Conservation (phyloP, 345 rosid genomes). For the Camelina sativa region DNA sequence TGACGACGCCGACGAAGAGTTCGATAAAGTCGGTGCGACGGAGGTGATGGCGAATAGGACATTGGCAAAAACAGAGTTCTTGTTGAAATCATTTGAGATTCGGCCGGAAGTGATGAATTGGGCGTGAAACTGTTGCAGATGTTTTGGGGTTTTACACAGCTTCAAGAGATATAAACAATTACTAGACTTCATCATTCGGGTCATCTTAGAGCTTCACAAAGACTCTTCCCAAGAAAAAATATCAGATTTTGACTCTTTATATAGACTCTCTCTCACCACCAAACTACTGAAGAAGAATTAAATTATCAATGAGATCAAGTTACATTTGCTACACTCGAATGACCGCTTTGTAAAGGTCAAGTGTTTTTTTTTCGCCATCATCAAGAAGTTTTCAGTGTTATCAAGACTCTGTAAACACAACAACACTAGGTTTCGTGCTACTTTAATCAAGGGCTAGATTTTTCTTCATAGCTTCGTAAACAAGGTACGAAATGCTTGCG, state of each 20-base stretch:
- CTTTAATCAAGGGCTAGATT: slow-evolving; percentile 61
- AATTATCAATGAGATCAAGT: slow-evolving; percentile 2
- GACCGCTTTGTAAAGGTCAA: background rate
- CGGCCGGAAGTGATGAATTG: slow-evolving; percentile 37
- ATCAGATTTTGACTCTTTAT: background rate
- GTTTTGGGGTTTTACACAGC: slow-evolving; percentile 38
- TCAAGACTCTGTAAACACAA: background rate
- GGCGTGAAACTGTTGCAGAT: slow-evolving; percentile 44
- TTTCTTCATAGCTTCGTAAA: slow-evolving; percentile 92
- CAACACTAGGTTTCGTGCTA: background rate
- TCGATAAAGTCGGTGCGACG: slow-evolving; percentile 28
- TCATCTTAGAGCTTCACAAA: slow-evolving; percentile 5
- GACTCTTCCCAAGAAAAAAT: background rate
- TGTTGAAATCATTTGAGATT: slow-evolving; percentile 8
- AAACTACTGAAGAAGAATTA: slow-evolving; percentile 19
- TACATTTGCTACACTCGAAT: slow-evolving; percentile 10
- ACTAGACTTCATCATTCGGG: slow-evolving; percentile 23
- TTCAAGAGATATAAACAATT: slow-evolving; percentile 32
- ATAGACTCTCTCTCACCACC: background rate
- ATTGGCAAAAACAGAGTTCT: slow-evolving; percentile 40
- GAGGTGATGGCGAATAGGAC: slow-evolving; percentile 54
- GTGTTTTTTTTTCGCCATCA: slow-evolving; percentile 28
- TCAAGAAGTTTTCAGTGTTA: slow-evolving; percentile 12
- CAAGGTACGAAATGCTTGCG: slow-evolving; percentile 59
- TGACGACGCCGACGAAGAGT: slow-evolving; percentile 1